Base-by-base conservation (phyloP, 2,329 filamentous ascomycete genomes). In the Alternaria viburni region DNA sequence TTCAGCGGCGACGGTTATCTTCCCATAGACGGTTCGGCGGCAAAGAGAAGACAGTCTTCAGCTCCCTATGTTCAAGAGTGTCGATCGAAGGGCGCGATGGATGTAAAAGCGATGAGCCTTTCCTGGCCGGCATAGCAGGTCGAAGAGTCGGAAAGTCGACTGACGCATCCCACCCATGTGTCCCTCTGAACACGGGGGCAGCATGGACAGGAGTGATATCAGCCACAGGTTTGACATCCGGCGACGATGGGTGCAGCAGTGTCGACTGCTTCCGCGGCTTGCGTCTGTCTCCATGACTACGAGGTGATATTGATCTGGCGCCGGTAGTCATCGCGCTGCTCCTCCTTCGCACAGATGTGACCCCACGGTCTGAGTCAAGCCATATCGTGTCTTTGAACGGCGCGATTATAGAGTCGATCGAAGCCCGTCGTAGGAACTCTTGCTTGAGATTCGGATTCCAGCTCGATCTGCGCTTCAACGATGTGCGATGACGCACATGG, bases 371-470 rank as follows among this genome's bases (percentile, higher is more conserved):
- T 28, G 28, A 44, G 2, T 54, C 43, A 12, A 19, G 57, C 60
- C 56, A 56, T 21, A 41, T 30, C 15, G 46, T 63, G 3, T 46
- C 49, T 4, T 69, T 63, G 41, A 68, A 62, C 4, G 57, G 58
- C 1, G 64, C 65, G 21, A 68, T 59, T 11, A 57, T 56, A 19
- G 66, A 67, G 36, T 63, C 61, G n/a, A 44, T 60, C n/a, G 60
- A 62, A 57, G n/a, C 28, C 51, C 59, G 28, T 4, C 59, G 59
- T 41, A 52, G 12, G 6, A 73, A 59, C 23, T 74, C 73, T 32
- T 58, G 60, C 52, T 74, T 75, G 41, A 76, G 67, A 44, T 69
- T 74, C 25, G 72, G 74, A 41, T 61, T 63, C 74, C 72, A 75
- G 54, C 66, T 71, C 13, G 69, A 58, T 45, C 60, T 67, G 56